These are phyloP conservation scores for Asparagopsis taxiformis DNA, from an alignment of 31 red algal species.

Conservation along the genomic window DNA sequence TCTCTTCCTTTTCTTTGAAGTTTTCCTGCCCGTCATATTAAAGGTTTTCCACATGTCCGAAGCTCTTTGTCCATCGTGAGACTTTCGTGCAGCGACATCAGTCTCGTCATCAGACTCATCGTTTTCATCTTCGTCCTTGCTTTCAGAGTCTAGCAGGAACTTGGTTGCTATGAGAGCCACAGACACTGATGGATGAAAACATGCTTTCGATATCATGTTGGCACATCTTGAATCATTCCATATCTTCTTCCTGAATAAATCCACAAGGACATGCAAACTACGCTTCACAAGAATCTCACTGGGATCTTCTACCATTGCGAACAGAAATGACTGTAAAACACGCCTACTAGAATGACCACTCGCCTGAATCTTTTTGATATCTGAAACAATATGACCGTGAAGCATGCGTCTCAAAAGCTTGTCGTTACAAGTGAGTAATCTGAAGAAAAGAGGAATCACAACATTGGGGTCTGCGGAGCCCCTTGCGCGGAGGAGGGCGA, in stretches of 20 bases:
- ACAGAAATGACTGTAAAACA: conserved; percentile 24
- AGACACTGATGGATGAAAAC: conserved; percentile 45
- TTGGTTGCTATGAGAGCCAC: conserved; percentile 54
- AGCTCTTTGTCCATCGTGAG: conserved; percentile 49
- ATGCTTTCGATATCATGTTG: conserved; percentile 62
- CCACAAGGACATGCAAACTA: conserved; percentile 56
- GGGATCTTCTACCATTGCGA: conserved; percentile 42
- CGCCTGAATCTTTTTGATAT: conserved; percentile 69
- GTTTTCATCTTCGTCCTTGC: conserved; percentile 39
- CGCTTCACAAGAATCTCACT: conserved; percentile 70
- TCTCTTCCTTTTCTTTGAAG: conserved; percentile 50
- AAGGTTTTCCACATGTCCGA: conserved; percentile 73
- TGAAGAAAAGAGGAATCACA: conserved; percentile 71
- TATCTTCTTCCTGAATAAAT: conserved; percentile 67
- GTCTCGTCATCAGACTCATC: conserved; percentile 50
- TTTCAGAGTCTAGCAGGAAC: conserved; percentile 73
- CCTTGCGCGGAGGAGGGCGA: conserved; percentile 52
- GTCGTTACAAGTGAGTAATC: conserved; percentile 54
- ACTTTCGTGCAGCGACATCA: conserved; percentile 20
- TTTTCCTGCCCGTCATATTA: conserved; percentile 75
- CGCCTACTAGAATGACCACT: conserved; percentile 35
- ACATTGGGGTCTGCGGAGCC: conserved; percentile 26
- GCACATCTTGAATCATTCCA: conserved; percentile 77
- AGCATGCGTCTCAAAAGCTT: conserved; percentile 59
- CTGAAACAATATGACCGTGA: conserved; percentile 62